phyloP scores from a whole-genome alignment of 495 filamentous ascomycete species.

The Darksidea phi region DNA sequence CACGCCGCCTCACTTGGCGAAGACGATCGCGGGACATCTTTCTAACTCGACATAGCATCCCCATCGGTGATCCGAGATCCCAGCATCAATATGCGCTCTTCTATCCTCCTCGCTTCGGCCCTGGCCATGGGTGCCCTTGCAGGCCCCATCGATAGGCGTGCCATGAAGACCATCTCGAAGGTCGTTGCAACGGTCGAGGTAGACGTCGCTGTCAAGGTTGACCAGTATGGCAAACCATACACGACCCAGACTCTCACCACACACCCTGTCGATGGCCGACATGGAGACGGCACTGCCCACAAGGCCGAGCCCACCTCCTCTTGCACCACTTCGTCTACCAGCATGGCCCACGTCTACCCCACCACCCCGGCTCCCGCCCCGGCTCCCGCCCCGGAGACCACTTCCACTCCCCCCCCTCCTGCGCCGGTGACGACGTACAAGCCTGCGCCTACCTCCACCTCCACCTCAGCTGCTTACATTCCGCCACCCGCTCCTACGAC shows the following conservation, averaged over 20 bases:
- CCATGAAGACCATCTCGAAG: neutral
- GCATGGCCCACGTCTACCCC: constrained; percentile 37
- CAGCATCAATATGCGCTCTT: constrained; percentile 64
- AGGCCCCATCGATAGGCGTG: constrained; percentile 57
- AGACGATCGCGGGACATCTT: neutral
- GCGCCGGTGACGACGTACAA: constrained; percentile 34
- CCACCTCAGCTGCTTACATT: too few relatives aligned
- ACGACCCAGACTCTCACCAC: neutral
- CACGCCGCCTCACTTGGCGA: neutral
- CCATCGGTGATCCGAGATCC: neutral
- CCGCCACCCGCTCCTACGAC: too few relatives aligned
- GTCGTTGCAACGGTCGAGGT: constrained; percentile 56
- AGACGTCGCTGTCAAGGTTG: constrained; percentile 58
- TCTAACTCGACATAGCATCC: neutral
- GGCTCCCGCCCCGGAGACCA: constrained; percentile 27
- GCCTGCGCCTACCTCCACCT: constrained; percentile 23
- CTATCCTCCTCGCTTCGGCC: constrained; percentile 60
- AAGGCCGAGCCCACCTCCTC: constrained; percentile 15
- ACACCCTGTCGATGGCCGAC: neutral
- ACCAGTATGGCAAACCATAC: neutral
- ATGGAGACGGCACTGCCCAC: neutral
- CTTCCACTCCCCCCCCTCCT: constrained; percentile 29
- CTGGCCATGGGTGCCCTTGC: constrained; percentile 62
- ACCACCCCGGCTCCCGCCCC: constrained; percentile 40
- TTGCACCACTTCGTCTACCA: constrained; percentile 41